phyloP scores from a whole-genome alignment of 164 flowering plant genomes.

The Macadamia integrifolia region DNA sequence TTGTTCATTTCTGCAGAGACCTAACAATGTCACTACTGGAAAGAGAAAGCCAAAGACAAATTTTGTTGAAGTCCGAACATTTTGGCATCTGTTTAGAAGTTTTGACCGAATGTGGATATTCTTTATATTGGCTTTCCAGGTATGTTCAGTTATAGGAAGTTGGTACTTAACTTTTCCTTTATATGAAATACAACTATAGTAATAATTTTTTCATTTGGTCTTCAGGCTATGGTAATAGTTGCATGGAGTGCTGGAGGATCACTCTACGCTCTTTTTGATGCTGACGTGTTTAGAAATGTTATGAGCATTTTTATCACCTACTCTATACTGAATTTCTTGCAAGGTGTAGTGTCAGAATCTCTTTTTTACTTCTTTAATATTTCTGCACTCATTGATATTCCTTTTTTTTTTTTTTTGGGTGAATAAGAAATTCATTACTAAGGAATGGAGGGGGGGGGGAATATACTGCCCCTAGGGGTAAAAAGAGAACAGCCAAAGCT shows the following conservation, averaged over 20 bases:
- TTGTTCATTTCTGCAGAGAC: constrained; percentile 24
- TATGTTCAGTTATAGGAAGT: constrained; percentile 16
- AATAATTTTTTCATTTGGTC: constrained; percentile 7
- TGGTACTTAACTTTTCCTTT: neutral
- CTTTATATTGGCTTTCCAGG: constrained; percentile 90
- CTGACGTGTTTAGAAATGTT: constrained; percentile 57
- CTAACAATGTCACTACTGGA: constrained; percentile 40
- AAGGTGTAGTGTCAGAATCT: constrained; percentile 42
- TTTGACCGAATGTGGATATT: constrained; percentile 98
- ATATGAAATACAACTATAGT: neutral
- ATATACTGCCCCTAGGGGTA: too few relatives aligned
- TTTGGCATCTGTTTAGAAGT: constrained; percentile 91
- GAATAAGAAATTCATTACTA: too few relatives aligned
- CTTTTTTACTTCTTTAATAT: neutral
- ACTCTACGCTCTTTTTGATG: constrained; percentile 50
- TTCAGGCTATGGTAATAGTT: constrained; percentile 91
- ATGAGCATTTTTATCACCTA: constrained; percentile 77
- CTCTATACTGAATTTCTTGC: constrained; percentile 72
- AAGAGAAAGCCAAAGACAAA: constrained; percentile 87
- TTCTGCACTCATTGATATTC: neutral
- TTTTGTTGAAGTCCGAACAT: constrained; percentile 95
- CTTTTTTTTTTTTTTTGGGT: too few relatives aligned
- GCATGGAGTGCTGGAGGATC: constrained; percentile 81
- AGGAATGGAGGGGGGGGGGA: too few relatives aligned
- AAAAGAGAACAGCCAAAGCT: too few relatives aligned